Evolutionary conservation across 1,284 basidiomycete species (phyloP).

Genomic region (Wallemia mellicola): DNA sequence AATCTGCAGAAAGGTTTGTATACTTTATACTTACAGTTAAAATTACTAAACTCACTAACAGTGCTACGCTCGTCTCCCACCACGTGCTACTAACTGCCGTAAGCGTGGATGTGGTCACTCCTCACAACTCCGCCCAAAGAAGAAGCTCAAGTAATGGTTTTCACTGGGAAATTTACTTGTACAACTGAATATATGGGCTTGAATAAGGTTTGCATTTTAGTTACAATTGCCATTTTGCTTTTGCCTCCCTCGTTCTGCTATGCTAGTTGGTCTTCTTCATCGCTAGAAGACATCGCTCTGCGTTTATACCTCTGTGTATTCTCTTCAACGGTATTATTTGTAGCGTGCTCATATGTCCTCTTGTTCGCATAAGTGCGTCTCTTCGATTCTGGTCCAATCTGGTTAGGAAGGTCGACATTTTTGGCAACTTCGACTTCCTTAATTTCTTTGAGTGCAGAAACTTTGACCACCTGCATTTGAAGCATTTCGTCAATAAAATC

Average conservation of each 20-base stretch:
- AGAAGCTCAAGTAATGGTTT: conserved; percentile 69
- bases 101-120: conserved; percentile 77
- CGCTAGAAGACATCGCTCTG: background rate
- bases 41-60: conserved; percentile 13
- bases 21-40: background rate
- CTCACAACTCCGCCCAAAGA: conserved; percentile 87
- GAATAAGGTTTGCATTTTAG: background rate
- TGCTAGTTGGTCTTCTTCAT: background rate
- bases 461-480: background rate
- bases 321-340: background rate
- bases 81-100: conserved; percentile 96
- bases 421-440: too few species aligned
- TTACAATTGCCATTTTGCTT: background rate
- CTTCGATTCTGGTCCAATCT: too few species aligned
- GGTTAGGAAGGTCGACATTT: too few species aligned
- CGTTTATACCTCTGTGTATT: background rate
- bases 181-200: background rate
- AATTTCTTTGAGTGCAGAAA: too few species aligned
- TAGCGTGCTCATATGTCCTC: background rate
- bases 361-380: background rate
- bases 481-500: background rate
- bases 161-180: background rate
- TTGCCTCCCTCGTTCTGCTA: background rate
- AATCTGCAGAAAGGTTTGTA: conserved; percentile 5
- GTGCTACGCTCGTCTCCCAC: conserved; percentile 96